phyloP scores from a whole-genome alignment of 2,329 filamentous ascomycete genomes.

The Talaromyces sp. region DNA sequence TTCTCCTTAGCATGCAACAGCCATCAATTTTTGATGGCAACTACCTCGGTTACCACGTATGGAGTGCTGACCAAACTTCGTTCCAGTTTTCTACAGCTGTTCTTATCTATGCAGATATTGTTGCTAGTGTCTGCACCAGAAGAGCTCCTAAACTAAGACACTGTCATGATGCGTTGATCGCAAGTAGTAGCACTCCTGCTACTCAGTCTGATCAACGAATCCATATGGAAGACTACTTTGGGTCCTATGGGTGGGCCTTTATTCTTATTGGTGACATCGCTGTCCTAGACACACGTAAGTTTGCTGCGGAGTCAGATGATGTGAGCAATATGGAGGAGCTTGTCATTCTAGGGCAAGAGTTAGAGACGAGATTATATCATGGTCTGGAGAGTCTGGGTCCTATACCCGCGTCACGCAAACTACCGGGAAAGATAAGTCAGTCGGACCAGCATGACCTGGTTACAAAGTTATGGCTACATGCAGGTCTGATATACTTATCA shows the following conservation, averaged over 20 bases:
- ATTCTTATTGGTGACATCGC: not conserved
- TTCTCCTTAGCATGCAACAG: not conserved
- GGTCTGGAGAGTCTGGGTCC: not conserved
- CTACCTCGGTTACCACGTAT: not conserved
- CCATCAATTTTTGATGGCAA: not conserved
- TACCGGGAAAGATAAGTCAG: not conserved
- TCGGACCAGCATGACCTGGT: not conserved
- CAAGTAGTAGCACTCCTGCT: not conserved
- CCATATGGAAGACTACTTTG: not conserved
- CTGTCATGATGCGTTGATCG: not conserved
- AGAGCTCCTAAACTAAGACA: not conserved
- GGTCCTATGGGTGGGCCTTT: not conserved
- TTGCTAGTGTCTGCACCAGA: not conserved
- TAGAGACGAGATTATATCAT: not conserved
- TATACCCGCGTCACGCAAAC: not conserved
- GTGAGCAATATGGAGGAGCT: not conserved
- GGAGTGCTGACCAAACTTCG: not conserved
- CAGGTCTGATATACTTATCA: not conserved
- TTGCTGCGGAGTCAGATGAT: not conserved
- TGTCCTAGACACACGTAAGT: not conserved
- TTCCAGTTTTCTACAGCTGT: conserved; percentile 3
- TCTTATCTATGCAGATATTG: not conserved
- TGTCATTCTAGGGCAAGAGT: not conserved
- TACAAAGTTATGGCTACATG: not conserved
- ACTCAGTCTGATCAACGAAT: not conserved